Evolutionary conservation across 805 yeast species (phyloP).

Genomic region (Wickerhamomyces chambardii): DNA sequence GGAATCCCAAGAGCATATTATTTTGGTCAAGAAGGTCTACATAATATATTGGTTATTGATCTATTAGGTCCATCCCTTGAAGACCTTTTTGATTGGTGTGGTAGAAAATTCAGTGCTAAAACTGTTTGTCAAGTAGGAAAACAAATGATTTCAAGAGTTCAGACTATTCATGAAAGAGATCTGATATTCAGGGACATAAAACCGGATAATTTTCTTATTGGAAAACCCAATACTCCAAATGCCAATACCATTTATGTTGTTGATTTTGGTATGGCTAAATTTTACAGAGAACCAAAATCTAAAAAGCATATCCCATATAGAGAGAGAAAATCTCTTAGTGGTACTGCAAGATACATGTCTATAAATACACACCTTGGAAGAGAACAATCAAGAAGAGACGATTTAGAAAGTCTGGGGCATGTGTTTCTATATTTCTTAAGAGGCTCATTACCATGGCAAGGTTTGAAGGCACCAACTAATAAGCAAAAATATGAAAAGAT

Average conservation of each 20-base stretch:
- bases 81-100: constrained; percentile 98
- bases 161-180: constrained; percentile 81
- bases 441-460: constrained; percentile 98
- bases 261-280: constrained; percentile 99
- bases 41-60: constrained; percentile 90
- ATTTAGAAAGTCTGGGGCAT: constrained; percentile 92
- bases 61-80: constrained; percentile 92
- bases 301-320: constrained; percentile 94
- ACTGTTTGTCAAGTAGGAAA: constrained; percentile 91
- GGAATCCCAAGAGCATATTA: constrained; percentile 97
- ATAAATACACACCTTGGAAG: constrained; percentile 96
- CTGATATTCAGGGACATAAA: constrained; percentile 94
- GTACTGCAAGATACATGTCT: constrained; percentile 98
- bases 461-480: constrained; percentile 95
- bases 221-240: constrained; percentile 76
- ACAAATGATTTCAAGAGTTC: constrained; percentile 87
- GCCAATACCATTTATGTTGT: constrained; percentile 84
- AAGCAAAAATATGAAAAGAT: constrained; percentile 96
- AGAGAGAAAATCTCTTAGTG: constrained; percentile 91
- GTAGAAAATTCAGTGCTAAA: constrained; percentile 77
- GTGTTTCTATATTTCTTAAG: constrained; percentile 91
- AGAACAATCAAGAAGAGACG: constrained; percentile 95
- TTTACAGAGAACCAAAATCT: constrained; percentile 93
- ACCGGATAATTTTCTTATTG: constrained; percentile 94
- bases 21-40: constrained; percentile 97